Conservation (phyloP, 139 green algal species). For the Parachlorella kessleri region DNA sequence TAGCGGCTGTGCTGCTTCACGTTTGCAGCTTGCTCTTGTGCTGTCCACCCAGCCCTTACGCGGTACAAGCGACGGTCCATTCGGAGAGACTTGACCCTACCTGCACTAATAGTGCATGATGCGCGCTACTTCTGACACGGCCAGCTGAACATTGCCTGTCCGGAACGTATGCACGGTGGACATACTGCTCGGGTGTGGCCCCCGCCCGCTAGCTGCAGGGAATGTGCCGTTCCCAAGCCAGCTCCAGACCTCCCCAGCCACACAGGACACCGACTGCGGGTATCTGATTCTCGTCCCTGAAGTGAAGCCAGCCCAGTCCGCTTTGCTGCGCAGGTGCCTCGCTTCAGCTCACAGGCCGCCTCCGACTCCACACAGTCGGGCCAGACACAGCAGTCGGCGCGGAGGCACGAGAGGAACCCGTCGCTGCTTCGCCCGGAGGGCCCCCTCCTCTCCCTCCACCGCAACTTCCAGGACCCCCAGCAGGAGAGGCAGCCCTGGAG, state of each 20-base stretch:
- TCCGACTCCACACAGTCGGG: not conserved
- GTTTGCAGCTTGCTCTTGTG: too few relatives aligned
- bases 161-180: constrained; percentile 63
- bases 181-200: constrained; percentile 14
- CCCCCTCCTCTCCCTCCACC: not conserved
- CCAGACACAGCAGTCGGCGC: not conserved
- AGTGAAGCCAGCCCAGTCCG: not conserved
- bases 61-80: not conserved
- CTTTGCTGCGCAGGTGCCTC: not conserved
- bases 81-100: not conserved
- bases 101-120: not conserved
- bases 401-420: not conserved
- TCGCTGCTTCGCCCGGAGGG: not conserved
- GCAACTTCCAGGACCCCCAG: not conserved
- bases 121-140: too few relatives aligned
- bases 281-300: too few relatives aligned
- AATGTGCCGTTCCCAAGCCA: too few relatives aligned
- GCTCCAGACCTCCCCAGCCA: not conserved
- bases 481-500: constrained; percentile 5
- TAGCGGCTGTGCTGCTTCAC: too few relatives aligned
- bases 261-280: not conserved
- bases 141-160: constrained; percentile 44
- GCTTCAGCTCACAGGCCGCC: not conserved
- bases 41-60: too few relatives aligned
- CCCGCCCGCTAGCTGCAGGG: not conserved